Evolutionary conservation across 306 rosid genomes (phyloP).

Genomic region (Urtica urens): DNA sequence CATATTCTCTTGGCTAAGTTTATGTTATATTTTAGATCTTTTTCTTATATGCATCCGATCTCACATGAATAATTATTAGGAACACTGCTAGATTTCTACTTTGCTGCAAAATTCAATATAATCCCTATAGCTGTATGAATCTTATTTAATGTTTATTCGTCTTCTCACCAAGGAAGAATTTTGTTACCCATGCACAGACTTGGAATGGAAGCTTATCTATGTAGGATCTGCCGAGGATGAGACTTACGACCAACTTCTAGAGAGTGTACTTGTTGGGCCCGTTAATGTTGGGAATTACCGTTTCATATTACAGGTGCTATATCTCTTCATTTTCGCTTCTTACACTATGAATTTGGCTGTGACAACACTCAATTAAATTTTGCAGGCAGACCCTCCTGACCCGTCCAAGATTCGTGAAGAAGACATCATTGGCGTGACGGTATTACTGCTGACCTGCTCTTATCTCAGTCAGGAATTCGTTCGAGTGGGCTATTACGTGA

Average conservation of each 20-base stretch:
- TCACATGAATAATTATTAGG: no score
- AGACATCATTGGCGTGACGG: constrained; percentile 83
- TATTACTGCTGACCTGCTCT: constrained; percentile 72
- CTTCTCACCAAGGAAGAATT: no score
- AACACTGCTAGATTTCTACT: no score
- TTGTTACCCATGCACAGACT: no score
- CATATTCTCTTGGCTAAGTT: no score
- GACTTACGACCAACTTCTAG: constrained; percentile 77
- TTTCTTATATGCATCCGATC: no score
- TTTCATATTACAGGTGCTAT: constrained; percentile 68
- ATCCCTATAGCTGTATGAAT: no score
- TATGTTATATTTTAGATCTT: no score
- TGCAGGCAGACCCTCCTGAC: constrained; percentile 88
- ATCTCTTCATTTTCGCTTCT: neutral
- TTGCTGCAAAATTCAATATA: no score
- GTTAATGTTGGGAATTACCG: constrained; percentile 89
- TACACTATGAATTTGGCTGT: neutral
- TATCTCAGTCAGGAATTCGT: constrained; percentile 83
- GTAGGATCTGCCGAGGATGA: constrained; percentile 96
- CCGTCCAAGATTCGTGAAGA: constrained; percentile 88
- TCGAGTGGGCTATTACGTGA: constrained; percentile 84
- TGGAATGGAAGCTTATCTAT: constrained; percentile 91
- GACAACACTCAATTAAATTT: constrained; percentile 2
- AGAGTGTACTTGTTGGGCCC: constrained; percentile 91
- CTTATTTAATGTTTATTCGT: no score